A percentile compares a stretch with the other conserved stretches of the same genome.
These are phyloP conservation scores for Sphagnum fallax DNA, from an alignment of 228 moss, liverwort and hornwort genomes.

Conservation along the genomic window DNA sequence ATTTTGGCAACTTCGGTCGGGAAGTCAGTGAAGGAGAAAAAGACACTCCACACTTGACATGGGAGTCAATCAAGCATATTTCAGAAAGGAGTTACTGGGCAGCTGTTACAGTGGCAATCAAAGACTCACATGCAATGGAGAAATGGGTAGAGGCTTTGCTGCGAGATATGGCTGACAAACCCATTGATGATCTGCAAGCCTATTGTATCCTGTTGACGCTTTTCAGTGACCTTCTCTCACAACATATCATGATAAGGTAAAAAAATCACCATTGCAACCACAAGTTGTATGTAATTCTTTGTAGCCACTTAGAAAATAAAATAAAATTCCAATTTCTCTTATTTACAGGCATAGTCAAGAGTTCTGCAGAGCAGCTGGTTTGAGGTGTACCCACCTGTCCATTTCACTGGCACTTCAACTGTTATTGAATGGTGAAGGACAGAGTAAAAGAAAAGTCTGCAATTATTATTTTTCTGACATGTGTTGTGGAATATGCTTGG, in stretches of 20 bases:
- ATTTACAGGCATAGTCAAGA: too few species aligned
- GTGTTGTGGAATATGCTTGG: background rate
- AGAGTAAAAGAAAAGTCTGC: too few species aligned
- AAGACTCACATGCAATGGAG: constrained; percentile 85
- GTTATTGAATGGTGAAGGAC: background rate
- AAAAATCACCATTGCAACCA: too few species aligned
- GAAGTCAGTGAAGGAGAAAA: constrained; percentile 13
- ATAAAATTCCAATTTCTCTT: too few species aligned
- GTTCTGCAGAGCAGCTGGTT: too few species aligned
- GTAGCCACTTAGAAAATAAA: too few species aligned
- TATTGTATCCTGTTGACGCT: constrained; percentile 55
- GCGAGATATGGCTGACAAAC: constrained; percentile 48
- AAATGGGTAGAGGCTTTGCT: constrained; percentile 71
- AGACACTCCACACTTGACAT: constrained; percentile 15
- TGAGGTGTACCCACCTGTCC: too few species aligned
- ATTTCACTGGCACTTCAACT: background rate
- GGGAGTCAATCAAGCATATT: constrained; percentile 23
- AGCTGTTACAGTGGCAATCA: constrained; percentile 38
- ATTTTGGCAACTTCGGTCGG: constrained; percentile 4
- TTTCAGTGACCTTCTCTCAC: constrained; percentile 51
- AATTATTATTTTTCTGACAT: too few species aligned
- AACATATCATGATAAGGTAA: constrained; percentile 68
- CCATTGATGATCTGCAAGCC: constrained; percentile 56
- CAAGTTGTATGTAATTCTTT: too few species aligned
- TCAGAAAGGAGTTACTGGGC: constrained; percentile 60